These are phyloP conservation scores for Tuber microsphaerosporum DNA, from an alignment of 495 filamentous ascomycete genomes.

Conservation along the genomic window DNA sequence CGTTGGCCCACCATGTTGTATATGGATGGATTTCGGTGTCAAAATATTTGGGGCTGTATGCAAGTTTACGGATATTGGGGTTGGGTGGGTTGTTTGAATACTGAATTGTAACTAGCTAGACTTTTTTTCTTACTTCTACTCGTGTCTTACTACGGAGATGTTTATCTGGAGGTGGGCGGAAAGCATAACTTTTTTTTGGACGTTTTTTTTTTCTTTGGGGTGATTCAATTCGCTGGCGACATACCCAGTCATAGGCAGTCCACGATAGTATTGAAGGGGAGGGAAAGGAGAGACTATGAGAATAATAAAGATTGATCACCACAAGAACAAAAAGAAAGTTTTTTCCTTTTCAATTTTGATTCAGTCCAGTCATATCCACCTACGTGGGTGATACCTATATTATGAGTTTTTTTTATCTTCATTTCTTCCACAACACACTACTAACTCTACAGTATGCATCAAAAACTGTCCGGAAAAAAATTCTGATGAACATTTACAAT, in stretches of 20 bases:
- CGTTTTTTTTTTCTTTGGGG: constrained; percentile 15
- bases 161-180: constrained; percentile 3
- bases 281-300: constrained; percentile 4
- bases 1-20: constrained; percentile 26
- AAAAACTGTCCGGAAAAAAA: not conserved
- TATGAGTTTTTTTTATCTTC: not conserved
- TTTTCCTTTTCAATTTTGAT: not conserved
- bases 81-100: constrained; percentile 28
- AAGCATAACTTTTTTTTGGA: constrained; percentile 5
- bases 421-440: not conserved
- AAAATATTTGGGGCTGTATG: constrained; percentile 27
- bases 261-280: constrained; percentile 10
- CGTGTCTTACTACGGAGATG: not conserved
- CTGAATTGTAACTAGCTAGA: constrained; percentile 26
- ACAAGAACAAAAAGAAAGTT: constrained; percentile 9
- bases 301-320: constrained; percentile 25
- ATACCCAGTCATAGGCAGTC: constrained; percentile 1
- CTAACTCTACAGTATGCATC: not conserved
- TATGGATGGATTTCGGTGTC: constrained; percentile 26
- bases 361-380: constrained; percentile 1
- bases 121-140: constrained; percentile 10
- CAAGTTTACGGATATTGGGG: constrained; percentile 19
- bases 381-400: constrained; percentile 4
- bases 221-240: constrained; percentile 1
- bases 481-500: not conserved